These are phyloP conservation scores for Candida dubliniensis DNA, from an alignment of 1,139 yeast genomes.

Conservation along the genomic window DNA sequence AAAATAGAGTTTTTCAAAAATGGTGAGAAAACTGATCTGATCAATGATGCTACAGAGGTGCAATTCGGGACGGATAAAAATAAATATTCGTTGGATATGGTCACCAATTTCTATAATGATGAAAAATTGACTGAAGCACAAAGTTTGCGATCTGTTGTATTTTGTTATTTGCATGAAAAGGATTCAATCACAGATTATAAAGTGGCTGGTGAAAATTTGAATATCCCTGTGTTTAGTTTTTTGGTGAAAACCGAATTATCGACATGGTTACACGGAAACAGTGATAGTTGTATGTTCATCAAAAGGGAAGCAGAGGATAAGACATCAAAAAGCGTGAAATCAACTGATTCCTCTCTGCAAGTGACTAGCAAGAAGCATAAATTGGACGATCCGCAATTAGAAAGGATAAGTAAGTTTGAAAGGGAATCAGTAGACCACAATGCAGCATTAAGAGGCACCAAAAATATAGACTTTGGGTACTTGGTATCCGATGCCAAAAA, in stretches of 20 bases:
- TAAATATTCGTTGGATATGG: conserved; percentile 34
- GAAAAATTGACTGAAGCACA: conserved; percentile 36
- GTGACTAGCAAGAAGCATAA: conserved; percentile 24
- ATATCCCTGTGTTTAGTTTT: conserved; percentile 74
- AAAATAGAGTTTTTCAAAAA: conserved; percentile 26
- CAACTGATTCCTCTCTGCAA: conserved; percentile 6
- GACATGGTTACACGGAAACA: conserved; percentile 75
- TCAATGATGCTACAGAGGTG: conserved; percentile 39
- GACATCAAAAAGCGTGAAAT: conserved; percentile 9
- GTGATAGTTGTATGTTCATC: conserved; percentile 56
- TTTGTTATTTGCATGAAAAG: conserved; percentile 79
- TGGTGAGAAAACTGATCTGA: conserved; percentile 20
- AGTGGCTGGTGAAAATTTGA: conserved; percentile 63
- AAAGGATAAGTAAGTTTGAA: conserved; percentile 58
- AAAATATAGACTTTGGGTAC: conserved; percentile 69
- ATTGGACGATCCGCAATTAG: conserved; percentile 56
- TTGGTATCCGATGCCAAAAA: conserved; percentile 71
- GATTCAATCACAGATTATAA: conserved; percentile 81
- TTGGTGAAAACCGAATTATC: conserved; percentile 82
- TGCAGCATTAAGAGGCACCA: conserved; percentile 75
- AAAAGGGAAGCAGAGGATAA: conserved; percentile 22
- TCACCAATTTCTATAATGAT: conserved; percentile 61
- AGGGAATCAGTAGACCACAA: conserved; percentile 75
- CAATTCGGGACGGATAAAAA: conserved; percentile 27
- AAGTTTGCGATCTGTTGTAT: conserved; percentile 63